A percentile compares a stretch with the other conserved stretches of the same genome.
Evolutionary conservation across 2,329 filamentous ascomycete genomes (phyloP).

Genomic region (Neonectria punicea): DNA sequence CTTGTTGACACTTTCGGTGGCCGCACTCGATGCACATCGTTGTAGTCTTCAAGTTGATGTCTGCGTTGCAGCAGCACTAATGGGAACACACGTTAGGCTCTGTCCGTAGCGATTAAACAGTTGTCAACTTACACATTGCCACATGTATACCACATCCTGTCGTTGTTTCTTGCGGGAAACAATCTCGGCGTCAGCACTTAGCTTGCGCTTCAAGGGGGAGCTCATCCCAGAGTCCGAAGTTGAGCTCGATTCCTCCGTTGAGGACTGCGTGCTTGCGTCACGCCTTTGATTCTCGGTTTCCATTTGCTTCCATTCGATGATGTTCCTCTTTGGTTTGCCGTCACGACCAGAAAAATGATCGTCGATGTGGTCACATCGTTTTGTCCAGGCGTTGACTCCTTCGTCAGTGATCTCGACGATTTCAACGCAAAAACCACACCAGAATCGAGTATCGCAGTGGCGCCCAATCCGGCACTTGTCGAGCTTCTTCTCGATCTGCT

Average conservation of each 20-base stretch:
- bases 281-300: slow-evolving; percentile 38
- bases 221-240: slow-evolving; percentile 13
- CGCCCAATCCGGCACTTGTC: slow-evolving; percentile 69
- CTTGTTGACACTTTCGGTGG: slow-evolving; percentile 9
- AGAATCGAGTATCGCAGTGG: slow-evolving; percentile 75
- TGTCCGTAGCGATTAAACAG: not conserved
- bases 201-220: slow-evolving; percentile 19
- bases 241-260: slow-evolving; percentile 10
- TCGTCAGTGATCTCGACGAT: slow-evolving; percentile 60
- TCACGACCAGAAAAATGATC: slow-evolving; percentile 70
- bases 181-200: slow-evolving; percentile 2
- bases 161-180: slow-evolving; percentile 22
- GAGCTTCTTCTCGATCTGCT: slow-evolving; percentile 55
- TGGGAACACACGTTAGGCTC: slow-evolving; percentile 17
- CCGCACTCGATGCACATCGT: slow-evolving; percentile 4
- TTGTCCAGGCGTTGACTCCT: slow-evolving; percentile 63
- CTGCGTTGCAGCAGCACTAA: slow-evolving; percentile 36
- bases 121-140: slow-evolving; percentile 45
- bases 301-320: slow-evolving; percentile 65
- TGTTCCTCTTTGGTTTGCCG: slow-evolving; percentile 51
- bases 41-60: slow-evolving; percentile 25
- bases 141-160: slow-evolving; percentile 39
- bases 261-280: slow-evolving; percentile 6
- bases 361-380: slow-evolving; percentile 78
- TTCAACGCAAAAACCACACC: slow-evolving; percentile 84